Evolutionary conservation across 1,284 basidiomycete genomes (phyloP), one percentile per base, ranked within the genome.

Genomic region (Cutaneotrichosporon curvatum): DNA sequence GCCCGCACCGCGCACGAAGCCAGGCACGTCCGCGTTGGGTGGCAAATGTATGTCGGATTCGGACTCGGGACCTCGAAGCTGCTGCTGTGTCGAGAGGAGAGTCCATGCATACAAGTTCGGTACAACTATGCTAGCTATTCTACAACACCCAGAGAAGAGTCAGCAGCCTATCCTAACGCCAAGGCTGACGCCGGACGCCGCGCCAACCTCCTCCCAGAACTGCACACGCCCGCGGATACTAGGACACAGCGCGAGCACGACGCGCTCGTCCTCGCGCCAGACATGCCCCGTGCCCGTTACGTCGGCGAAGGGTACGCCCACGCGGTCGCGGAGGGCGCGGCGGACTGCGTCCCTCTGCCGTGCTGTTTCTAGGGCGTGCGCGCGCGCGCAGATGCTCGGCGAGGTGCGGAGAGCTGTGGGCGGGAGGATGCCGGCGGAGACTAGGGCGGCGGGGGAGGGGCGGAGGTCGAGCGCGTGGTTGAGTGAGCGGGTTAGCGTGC

Each of bases 181-280:
- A n/a, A n/a, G n/a, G n/a, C n/a, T n/a, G n/a, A n/a, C n/a, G n/a
- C n/a, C n/a, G n/a, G n/a, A n/a, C n/a, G n/a, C n/a, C n/a, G n/a
- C n/a, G 8, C 25, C 25, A 7, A 28, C 25, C 25, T 28, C 8
- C 25, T 57, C 56, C 30, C 40, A 60, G 40, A 54, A 56, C 12
- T 37, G 31, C 35, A 41, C 43, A 45, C 44, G 50, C 38, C 43
- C 48, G 16, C 43, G 35, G 30, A 60, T 60, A 28, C 56, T 48
- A 2, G 58, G 56, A 40, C 58, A 60, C 9, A 60, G 18, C 0
- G 58, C 56, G 23, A 53, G 48, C 15, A 48, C 23, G 7, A 56
- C 51, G 2, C 56, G 40, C 42, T 55, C 47, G 15, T 39, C 46
- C 25, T 48, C 39, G 15, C 43, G 22, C 39, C 35, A 41, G 18